A percentile compares a stretch with the other conserved stretches of the same genome.
These are phyloP conservation scores for Verruconis gallopava DNA, from an alignment of 2,329 filamentous ascomycete species.

Conservation along the genomic window DNA sequence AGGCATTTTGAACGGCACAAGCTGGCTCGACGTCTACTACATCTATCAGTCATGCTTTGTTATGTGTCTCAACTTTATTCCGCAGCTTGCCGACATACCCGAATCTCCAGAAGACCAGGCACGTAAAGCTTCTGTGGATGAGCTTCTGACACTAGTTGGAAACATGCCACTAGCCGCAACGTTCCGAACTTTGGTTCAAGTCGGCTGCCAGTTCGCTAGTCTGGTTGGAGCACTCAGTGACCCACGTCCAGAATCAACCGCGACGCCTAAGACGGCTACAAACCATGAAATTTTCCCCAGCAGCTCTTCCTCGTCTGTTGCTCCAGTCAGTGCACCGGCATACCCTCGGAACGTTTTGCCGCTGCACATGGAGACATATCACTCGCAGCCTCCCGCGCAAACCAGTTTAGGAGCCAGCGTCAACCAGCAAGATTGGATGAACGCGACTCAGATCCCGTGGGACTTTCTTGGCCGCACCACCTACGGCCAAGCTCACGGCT, in stretches of 20 bases:
- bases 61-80: background rate
- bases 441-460: background rate
- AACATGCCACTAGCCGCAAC: background rate
- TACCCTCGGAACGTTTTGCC: background rate
- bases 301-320: background rate
- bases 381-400: background rate
- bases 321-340: background rate
- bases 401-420: background rate
- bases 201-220: background rate
- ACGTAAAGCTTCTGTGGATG: background rate
- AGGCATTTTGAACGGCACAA: background rate
- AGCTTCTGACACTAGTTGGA: background rate
- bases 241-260: background rate
- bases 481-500: background rate
- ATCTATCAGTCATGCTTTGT: background rate
- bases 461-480: background rate
- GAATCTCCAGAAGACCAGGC: background rate
- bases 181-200: background rate
- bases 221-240: background rate
- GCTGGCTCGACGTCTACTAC: background rate
- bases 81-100: background rate
- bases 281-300: background rate
- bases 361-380: background rate
- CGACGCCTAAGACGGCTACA: background rate
- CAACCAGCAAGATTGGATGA: constrained; percentile 1